These are phyloP conservation scores for Calonectria naviculata DNA, from an alignment of 2,329 filamentous ascomycete genomes.

Conservation along the genomic window DNA sequence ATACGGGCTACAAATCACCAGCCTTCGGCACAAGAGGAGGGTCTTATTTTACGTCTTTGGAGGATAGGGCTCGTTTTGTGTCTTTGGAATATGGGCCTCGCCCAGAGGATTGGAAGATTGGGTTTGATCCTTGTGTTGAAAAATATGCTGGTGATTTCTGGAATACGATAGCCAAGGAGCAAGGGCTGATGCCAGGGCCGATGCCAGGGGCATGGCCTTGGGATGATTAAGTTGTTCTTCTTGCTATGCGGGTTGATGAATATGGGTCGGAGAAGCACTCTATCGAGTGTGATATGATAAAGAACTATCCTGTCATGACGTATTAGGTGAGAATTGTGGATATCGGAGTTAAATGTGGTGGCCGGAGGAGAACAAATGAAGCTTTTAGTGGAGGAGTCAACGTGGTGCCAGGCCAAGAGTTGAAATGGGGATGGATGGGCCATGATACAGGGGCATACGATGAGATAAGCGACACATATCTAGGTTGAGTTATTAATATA, in stretches of 20 bases:
- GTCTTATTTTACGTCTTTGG: no score
- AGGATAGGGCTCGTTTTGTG: neutral
- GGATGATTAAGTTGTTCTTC: neutral
- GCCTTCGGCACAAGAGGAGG: no score
- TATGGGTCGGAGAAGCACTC: neutral
- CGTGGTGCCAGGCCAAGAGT: neutral
- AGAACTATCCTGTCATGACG: neutral
- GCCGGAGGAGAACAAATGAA: conserved; percentile 6
- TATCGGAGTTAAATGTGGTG: conserved; percentile 15
- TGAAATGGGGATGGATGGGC: neutral
- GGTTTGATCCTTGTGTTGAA: conserved; percentile 1
- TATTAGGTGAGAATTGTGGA: neutral
- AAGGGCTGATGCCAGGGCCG: neutral
- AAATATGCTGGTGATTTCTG: conserved; percentile 11
- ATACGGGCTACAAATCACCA: neutral
- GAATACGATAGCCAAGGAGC: neutral
- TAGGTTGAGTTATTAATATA: neutral
- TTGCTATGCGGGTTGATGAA: neutral
- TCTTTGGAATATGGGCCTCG: conserved; percentile 9
- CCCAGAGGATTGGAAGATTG: conserved; percentile 8
- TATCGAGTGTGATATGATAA: neutral
- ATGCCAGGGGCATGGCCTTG: conserved; percentile 17
- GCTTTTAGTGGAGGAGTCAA: neutral
- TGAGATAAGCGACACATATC: neutral
- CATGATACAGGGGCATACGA: neutral